Base-by-base conservation (phyloP, 2,329 filamentous ascomycete species). In the Fusarium sp. region DNA sequence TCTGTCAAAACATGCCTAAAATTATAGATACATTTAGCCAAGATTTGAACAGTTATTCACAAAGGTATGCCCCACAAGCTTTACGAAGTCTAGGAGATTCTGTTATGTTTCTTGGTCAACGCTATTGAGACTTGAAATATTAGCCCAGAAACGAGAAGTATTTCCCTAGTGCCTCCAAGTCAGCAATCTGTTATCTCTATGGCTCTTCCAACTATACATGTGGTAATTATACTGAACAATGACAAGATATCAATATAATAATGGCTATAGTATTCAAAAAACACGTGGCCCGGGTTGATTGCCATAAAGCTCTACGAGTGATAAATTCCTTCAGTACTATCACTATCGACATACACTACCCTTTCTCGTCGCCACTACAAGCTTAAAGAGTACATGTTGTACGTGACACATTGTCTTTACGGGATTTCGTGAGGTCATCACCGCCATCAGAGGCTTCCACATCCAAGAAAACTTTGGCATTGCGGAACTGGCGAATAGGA, bases 401-500 rank as follows among this genome's bases (percentile, higher is more conserved):
- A 20, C 45, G 31, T 54, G 25, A 25, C 40, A 54, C 18, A 21
- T 40, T 40, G 25, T 18, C 39, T n/a, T 58, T 43, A 11, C 35
- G 25, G 17, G 25, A 43, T 39, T 39, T 48, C 8, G 25, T 15
- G 25, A 50, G 35, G 14, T 55, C 43, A 33, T 41, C 35, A 17
- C 35, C 43, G 18, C 35, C 11, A 25, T 35, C 51, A 11, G 41
- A 54, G 36, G 42, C 52, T 31, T 55, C 52, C 21, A 37, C 20
- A 18, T 45, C 20, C 33, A 27, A 27, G 21, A 31, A 14, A 33
- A 40, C 17, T 2, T 39, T 23, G 17, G 35, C 27, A 33, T 31
- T 58, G n/a, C 31, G 39, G n/a, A 74, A 74, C 46, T 66, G 66
- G 29, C 67, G 40, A 23, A 74, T 53, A 8, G 61, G 59, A 5